Evolutionary conservation across 805 yeast species (phyloP).

Genomic region (Candida khao-thaluensis): DNA sequence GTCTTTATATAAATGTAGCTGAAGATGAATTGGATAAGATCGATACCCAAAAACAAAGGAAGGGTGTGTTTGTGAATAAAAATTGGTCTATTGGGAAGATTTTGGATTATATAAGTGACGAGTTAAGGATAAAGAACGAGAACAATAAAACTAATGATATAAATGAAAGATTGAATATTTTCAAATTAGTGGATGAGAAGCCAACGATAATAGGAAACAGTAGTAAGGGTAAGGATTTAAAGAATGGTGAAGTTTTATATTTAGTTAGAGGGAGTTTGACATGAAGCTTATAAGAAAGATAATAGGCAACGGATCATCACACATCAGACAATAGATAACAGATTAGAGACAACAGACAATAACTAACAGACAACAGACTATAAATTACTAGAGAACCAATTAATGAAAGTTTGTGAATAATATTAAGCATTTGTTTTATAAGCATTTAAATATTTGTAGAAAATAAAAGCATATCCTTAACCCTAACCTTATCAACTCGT

Average conservation of each 20-base stretch:
- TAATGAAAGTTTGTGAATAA: too few relatives aligned
- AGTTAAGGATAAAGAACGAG: constrained; percentile 45
- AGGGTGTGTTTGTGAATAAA: constrained; percentile 48
- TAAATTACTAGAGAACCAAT: too few relatives aligned
- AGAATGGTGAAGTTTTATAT: constrained; percentile 51
- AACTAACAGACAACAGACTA: too few relatives aligned
- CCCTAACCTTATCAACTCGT: background rate
- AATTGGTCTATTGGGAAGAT: constrained; percentile 62
- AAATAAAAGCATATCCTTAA: too few relatives aligned
- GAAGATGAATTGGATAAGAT: constrained; percentile 28
- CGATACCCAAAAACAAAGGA: constrained; percentile 26
- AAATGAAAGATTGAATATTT: constrained; percentile 47
- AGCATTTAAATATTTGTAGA: too few relatives aligned
- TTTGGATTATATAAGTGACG: constrained; percentile 51
- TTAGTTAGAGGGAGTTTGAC: constrained; percentile 49
- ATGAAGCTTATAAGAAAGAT: too few relatives aligned
- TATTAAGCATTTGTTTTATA: too few relatives aligned
- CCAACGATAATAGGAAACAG: constrained; percentile 30
- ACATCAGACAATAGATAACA: too few relatives aligned
- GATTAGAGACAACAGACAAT: too few relatives aligned
- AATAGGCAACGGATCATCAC: too few relatives aligned
- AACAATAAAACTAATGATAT: constrained; percentile 47
- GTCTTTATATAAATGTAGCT: constrained; percentile 32
- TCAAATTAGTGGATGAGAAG: constrained; percentile 32
- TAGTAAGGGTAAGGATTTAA: constrained; percentile 37